Percentiles rank a stretch among this genome's conserved stretches.
These are phyloP conservation scores for Polyporus tsugae DNA, from an alignment of 1,284 basidiomycete species.

Conservation along the genomic window DNA sequence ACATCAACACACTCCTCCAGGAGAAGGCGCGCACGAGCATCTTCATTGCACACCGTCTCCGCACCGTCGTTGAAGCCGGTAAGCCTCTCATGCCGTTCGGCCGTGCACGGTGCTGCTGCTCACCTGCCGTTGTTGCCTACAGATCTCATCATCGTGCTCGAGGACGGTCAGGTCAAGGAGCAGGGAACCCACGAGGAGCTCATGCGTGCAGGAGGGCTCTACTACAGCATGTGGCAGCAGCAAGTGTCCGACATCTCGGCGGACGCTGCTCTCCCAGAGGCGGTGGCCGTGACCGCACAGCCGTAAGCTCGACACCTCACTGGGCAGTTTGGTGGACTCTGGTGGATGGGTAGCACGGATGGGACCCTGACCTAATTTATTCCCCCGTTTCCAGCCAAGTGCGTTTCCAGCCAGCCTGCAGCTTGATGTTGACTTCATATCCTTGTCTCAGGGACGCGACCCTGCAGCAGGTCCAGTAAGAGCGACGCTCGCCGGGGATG, in stretches of 20 bases:
- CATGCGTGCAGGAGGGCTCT: conserved; percentile 76
- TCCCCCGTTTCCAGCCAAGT: not conserved
- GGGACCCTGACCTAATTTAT: not conserved
- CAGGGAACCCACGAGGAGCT: conserved; percentile 93
- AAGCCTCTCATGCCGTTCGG: conserved; percentile 34
- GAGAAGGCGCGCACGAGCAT: conserved; percentile 89
- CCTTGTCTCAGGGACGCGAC: not conserved
- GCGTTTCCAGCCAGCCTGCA: not conserved
- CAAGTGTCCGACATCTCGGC: conserved; percentile 56
- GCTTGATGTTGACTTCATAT: not conserved
- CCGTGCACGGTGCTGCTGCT: not conserved
- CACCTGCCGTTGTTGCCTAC: not conserved
- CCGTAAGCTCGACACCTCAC: not conserved
- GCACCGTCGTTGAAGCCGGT: conserved; percentile 92
- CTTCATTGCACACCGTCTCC: conserved; percentile 92
- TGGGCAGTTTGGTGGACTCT: not conserved
- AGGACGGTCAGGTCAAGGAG: conserved; percentile 86
- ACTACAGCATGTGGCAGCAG: conserved; percentile 88
- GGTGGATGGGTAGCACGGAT: not conserved
- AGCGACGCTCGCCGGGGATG: not conserved
- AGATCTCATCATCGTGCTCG: conserved; percentile 92
- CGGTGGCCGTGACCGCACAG: not conserved
- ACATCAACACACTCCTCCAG: conserved; percentile 85
- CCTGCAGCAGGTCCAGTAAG: not conserved
- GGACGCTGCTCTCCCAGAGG: conserved; percentile 24